Conservation (phyloP, 1,284 basidiomycete genomes). For the Cryptococcus sp. region DNA sequence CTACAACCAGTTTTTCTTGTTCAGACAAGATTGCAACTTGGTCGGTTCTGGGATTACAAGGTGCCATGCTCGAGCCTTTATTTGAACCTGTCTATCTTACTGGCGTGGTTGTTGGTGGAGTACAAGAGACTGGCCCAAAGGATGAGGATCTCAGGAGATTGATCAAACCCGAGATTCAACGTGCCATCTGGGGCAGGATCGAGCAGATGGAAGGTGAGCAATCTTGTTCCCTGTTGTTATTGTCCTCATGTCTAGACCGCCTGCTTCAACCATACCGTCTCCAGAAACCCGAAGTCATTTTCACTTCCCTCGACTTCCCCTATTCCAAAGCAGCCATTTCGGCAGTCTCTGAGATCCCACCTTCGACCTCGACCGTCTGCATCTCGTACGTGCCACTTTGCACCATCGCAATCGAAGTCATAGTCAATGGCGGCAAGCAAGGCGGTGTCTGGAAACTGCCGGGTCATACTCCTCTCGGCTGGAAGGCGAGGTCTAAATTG, state of each 20-base stretch:
- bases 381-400: slow-evolving; percentile 30
- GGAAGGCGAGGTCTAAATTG: slow-evolving; percentile 18
- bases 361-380: slow-evolving; percentile 17
- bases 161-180: slow-evolving; percentile 60
- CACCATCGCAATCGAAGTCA: slow-evolving; percentile 62
- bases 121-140: slow-evolving; percentile 45
- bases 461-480: slow-evolving; percentile 12
- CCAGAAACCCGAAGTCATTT: slow-evolving; percentile 54
- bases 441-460: slow-evolving; percentile 32
- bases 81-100: slow-evolving; percentile 63
- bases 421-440: slow-evolving; percentile 15
- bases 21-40: slow-evolving; percentile 86
- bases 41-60: slow-evolving; percentile 78
- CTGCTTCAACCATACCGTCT: slow-evolving; percentile 53
- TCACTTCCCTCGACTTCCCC: slow-evolving; percentile 58
- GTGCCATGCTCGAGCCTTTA: slow-evolving; percentile 61
- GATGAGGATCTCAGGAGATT: slow-evolving; percentile 52
- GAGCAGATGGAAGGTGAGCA: slow-evolving; percentile 10
- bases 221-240: slow-evolving; percentile 3
- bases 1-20: slow-evolving; percentile 77
- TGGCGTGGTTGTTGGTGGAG: slow-evolving; percentile 66
- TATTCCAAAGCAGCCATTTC: slow-evolving; percentile 54
- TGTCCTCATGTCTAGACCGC: slow-evolving; percentile 21
- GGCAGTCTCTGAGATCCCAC: slow-evolving; percentile 4
- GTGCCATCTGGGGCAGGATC: slow-evolving; percentile 48